Evolutionary conservation across 2,329 filamentous ascomycete genomes (phyloP).

Genomic region (Monilinia polystroma): DNA sequence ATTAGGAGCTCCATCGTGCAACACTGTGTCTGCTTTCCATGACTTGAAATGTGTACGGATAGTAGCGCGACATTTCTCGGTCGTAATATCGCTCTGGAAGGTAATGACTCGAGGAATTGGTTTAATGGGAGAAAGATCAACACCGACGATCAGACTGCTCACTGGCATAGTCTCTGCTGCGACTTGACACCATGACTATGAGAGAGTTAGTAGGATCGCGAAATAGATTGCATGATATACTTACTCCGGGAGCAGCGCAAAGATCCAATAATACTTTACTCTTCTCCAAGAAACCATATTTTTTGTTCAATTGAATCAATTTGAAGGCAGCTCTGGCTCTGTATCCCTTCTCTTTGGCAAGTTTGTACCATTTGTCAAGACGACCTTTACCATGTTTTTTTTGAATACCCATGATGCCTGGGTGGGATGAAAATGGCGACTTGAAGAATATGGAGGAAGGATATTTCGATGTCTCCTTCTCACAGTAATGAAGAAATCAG

Average conservation of each 20-base stretch:
- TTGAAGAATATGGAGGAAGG: conserved; percentile 14
- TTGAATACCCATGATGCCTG: conserved; percentile 77
- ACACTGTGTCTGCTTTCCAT: conserved; percentile 91
- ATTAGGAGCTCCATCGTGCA: conserved; percentile 96
- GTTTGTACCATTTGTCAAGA: conserved; percentile 98
- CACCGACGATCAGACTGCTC: conserved; percentile 86
- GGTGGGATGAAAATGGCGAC: conserved; percentile 8
- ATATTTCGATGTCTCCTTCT: background rate
- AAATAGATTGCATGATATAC: conserved; percentile 40
- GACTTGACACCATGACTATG: conserved; percentile 92
- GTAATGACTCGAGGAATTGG: conserved; percentile 90
- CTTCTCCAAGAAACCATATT: conserved; percentile 97
- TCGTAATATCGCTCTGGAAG: conserved; percentile 97
- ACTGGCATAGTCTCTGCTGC: conserved; percentile 92
- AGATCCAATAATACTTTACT: conserved; percentile 96
- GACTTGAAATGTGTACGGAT: conserved; percentile 89
- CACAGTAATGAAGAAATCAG: conserved; percentile 9
- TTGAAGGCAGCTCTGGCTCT: conserved; percentile 96
- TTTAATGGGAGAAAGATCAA: conserved; percentile 94
- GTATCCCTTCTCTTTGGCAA: conserved; percentile 98
- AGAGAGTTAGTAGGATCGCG: conserved; percentile 28
- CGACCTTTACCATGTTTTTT: conserved; percentile 99
- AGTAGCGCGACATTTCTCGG: conserved; percentile 89
- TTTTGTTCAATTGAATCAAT: conserved; percentile 96
- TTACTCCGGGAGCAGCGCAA: conserved; percentile 89